Conservation (phyloP, 2,329 filamentous ascomycete species). For the Epichloe sibirici region DNA sequence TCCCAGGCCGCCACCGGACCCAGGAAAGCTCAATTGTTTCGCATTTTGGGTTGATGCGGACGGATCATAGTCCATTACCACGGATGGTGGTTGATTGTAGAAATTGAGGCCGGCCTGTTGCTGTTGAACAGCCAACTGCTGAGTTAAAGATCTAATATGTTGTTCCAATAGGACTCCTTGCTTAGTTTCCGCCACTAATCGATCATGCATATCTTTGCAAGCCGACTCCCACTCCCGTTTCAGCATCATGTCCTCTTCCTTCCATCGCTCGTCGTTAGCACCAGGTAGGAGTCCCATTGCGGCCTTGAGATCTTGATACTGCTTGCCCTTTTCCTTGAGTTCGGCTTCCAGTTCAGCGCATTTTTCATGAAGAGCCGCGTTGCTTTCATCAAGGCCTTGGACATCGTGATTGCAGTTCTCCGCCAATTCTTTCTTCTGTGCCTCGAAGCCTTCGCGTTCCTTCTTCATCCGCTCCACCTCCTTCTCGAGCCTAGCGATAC, state of each 20-base stretch:
- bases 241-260: slow-evolving; percentile 37
- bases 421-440: slow-evolving; percentile 39
- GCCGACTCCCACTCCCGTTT: slow-evolving; percentile 44
- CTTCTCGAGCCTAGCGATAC: slow-evolving; percentile 54
- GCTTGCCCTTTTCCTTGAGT: slow-evolving; percentile 52
- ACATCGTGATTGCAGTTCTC: slow-evolving; percentile 39
- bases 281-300: slow-evolving; percentile 52
- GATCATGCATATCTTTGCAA: slow-evolving; percentile 39
- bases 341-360: slow-evolving; percentile 56
- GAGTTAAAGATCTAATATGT: slow-evolving; percentile 32
- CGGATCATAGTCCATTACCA: slow-evolving; percentile 36
- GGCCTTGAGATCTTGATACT: slow-evolving; percentile 63
- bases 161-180: slow-evolving; percentile 33
- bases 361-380: slow-evolving; percentile 51
- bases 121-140: slow-evolving; percentile 32
- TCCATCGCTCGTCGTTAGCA: slow-evolving; percentile 46
- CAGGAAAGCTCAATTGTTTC: slow-evolving; percentile 29
- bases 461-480: slow-evolving; percentile 48
- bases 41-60: slow-evolving; percentile 25
- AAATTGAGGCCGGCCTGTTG: slow-evolving; percentile 30
- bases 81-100: slow-evolving; percentile 33
- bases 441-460: slow-evolving; percentile 40
- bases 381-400: slow-evolving; percentile 40
- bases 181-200: slow-evolving; percentile 34
- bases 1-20: slow-evolving; percentile 1